Conservation (phyloP, 805 yeast species). For the Candida xyloterini region DNA sequence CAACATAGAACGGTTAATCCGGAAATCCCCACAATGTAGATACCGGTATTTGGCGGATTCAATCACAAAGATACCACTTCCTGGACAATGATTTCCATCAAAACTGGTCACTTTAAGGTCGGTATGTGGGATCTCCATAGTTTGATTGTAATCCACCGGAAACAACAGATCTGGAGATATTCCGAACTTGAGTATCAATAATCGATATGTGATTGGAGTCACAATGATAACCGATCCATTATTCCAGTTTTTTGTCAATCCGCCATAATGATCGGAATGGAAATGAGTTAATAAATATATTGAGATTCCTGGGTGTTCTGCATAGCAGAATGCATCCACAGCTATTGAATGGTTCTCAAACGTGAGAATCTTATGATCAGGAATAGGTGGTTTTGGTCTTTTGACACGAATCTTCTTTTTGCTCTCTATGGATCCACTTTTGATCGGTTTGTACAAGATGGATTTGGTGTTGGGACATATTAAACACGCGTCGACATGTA, state of each 20-base stretch:
- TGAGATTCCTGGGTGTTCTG: slow-evolving; percentile 42
- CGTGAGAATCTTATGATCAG: slow-evolving; percentile 49
- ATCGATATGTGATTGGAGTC: slow-evolving; percentile 62
- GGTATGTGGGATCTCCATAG: slow-evolving; percentile 38
- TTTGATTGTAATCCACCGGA: slow-evolving; percentile 37
- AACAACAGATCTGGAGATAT: slow-evolving; percentile 44
- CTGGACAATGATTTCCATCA: slow-evolving; percentile 97
- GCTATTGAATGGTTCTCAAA: slow-evolving; percentile 42
- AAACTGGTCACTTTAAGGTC: slow-evolving; percentile 54
- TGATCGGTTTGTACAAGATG: slow-evolving; percentile 22
- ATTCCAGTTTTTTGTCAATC: slow-evolving; percentile 74
- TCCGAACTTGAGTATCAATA: slow-evolving; percentile 53
- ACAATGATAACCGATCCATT: slow-evolving; percentile 65
- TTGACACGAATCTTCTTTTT: slow-evolving; percentile 13
- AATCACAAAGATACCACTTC: slow-evolving; percentile 79
- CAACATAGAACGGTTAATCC: slow-evolving; percentile 60
- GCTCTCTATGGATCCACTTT: slow-evolving; percentile 10
- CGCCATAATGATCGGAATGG: slow-evolving; percentile 94
- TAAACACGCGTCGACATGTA: slow-evolving; percentile 58
- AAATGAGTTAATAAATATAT: slow-evolving; percentile 75
- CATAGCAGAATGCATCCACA: slow-evolving; percentile 66
- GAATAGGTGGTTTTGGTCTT: slow-evolving; percentile 40
- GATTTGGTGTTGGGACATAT: slow-evolving; percentile 24
- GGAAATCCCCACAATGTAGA: slow-evolving; percentile 92
- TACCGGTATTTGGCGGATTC: slow-evolving; percentile 42